Percentiles rank a stretch among this genome's conserved stretches.
These are phyloP conservation scores for Pseudonitzschia multiseries DNA, from an alignment of 108 stramenopile genomes.

Conservation along the genomic window DNA sequence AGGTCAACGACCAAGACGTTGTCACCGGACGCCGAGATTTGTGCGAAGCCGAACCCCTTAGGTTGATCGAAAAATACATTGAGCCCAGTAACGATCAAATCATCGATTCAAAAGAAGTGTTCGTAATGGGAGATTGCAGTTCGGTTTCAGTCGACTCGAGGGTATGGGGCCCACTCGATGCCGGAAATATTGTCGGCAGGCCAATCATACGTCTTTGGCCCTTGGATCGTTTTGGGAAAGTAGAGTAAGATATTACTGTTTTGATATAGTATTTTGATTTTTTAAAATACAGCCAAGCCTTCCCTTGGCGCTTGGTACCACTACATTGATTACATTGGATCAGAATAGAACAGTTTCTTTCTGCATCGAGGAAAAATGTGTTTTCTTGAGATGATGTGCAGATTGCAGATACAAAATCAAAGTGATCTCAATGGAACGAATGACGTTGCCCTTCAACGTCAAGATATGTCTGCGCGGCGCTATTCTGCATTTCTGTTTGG, in stretches of 20 bases:
- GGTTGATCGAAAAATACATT: constrained; percentile 46
- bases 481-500: constrained; percentile 17
- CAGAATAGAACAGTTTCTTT: too few relatives aligned
- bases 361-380: too few relatives aligned
- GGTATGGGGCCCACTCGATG: constrained; percentile 58
- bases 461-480: constrained; percentile 10
- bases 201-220: constrained; percentile 51
- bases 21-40: constrained; percentile 30
- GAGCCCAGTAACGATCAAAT: constrained; percentile 19
- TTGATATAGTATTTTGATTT: neutral
- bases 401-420: too few relatives aligned
- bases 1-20: constrained; percentile 36
- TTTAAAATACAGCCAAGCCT: neutral
- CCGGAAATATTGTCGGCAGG: constrained; percentile 43
- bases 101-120: constrained; percentile 31
- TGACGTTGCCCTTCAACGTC: neutral
- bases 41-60: constrained; percentile 46
- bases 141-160: constrained; percentile 66
- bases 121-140: constrained; percentile 67
- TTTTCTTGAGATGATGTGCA: too few relatives aligned
- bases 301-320: neutral
- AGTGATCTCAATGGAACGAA: neutral
- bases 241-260: constrained; percentile 1
- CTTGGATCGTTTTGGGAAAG: constrained; percentile 31
- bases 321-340: neutral